Percentiles rank a stretch among this genome's conserved stretches.
phyloP scores from a whole-genome alignment of 768 basidiomycete species.

The Termitomyces sp. region DNA sequence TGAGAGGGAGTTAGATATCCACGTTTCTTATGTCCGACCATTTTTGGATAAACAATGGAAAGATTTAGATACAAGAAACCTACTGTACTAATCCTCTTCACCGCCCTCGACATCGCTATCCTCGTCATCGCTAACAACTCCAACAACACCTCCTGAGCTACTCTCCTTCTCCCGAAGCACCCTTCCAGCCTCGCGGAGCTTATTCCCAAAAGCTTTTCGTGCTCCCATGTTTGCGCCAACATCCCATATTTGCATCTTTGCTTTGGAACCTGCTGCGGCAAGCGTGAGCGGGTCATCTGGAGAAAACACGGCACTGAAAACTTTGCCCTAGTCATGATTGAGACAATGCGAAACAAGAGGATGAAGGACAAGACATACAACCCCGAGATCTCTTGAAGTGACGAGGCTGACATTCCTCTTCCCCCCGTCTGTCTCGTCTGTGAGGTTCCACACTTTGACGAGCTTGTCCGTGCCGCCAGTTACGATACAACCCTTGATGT shows the following conservation, averaged over 20 bases:
- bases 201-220: conserved; percentile 75
- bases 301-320: conserved; percentile 87
- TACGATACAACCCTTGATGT: conserved; percentile 83
- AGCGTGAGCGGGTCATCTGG: conserved; percentile 93
- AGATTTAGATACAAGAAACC: not conserved
- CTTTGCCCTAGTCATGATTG: conserved; percentile 71
- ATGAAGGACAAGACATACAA: conserved; percentile 46
- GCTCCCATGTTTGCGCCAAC: conserved; percentile 78
- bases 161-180: conserved; percentile 56
- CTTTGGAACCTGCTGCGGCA: conserved; percentile 92
- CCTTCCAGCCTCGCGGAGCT: conserved; percentile 69
- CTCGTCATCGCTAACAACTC: conserved; percentile 66
- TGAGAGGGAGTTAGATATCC: conserved; percentile 4
- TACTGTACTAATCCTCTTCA: conserved; percentile 7
- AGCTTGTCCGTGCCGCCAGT: conserved; percentile 95
- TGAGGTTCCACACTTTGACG: conserved; percentile 94
- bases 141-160: conserved; percentile 56
- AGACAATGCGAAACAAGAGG: not conserved
- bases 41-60: not conserved
- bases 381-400: conserved; percentile 82
- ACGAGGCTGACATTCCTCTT: conserved; percentile 80
- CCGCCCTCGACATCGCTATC: conserved; percentile 49
- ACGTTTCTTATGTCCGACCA: not conserved
- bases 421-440: conserved; percentile 53
- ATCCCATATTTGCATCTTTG: conserved; percentile 95